These are phyloP conservation scores for Penicillium freii DNA, from an alignment of 2,329 filamentous ascomycete genomes.

Conservation along the genomic window DNA sequence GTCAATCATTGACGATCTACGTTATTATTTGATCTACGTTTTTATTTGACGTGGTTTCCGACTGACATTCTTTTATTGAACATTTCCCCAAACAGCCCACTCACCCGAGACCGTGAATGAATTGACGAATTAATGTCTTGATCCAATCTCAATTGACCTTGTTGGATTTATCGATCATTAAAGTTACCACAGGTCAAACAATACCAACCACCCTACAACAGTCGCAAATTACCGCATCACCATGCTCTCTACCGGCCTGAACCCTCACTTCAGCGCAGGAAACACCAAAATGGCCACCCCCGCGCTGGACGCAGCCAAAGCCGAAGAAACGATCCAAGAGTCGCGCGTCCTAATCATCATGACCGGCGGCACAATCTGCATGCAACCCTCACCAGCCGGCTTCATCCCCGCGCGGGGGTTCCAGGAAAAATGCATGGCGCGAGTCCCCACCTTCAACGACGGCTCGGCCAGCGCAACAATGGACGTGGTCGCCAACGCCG, in stretches of 20 bases:
- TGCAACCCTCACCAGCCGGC: conserved; percentile 77
- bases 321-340: conserved; percentile 55
- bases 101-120: background rate
- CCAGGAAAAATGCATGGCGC: conserved; percentile 76
- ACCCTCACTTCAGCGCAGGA: background rate
- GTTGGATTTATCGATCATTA: background rate
- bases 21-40: background rate
- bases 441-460: conserved; percentile 83
- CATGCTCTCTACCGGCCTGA: conserved; percentile 1
- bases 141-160: background rate
- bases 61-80: background rate
- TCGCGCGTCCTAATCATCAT: conserved; percentile 85
- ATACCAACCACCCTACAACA: background rate
- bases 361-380: conserved; percentile 80
- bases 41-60: background rate
- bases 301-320: conserved; percentile 21
- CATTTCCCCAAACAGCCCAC: conserved; percentile 15
- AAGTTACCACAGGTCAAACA: background rate
- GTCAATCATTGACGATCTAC: conserved; percentile 5
- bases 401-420: conserved; percentile 79
- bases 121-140: conserved; percentile 6
- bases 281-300: conserved; percentile 25
- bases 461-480: conserved; percentile 57
- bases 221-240: background rate
- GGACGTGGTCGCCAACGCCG: conserved; percentile 54